Percentiles rank a stretch among this genome's conserved stretches.
Conservation (phyloP, 1,139 yeast species). For the Casaregolazyma suthepensis region DNA sequence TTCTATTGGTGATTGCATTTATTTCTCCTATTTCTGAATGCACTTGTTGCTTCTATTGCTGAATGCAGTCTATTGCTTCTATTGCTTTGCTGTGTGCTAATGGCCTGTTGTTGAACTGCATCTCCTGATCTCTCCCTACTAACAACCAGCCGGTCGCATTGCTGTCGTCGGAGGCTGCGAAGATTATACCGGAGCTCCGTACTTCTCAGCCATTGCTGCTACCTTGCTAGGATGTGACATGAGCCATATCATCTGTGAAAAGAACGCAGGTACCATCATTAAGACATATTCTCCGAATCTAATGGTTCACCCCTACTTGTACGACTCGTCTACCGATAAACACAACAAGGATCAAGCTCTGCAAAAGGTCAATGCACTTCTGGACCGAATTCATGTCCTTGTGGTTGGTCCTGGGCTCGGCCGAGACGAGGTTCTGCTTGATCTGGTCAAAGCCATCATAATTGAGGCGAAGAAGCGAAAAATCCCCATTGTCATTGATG, state of each 20-base stretch:
- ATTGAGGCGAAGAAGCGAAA: constrained; percentile 46
- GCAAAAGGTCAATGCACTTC: constrained; percentile 48
- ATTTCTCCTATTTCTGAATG: too few relatives aligned
- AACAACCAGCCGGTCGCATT: constrained; percentile 58
- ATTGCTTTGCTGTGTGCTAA: too few relatives aligned
- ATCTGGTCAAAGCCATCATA: constrained; percentile 52
- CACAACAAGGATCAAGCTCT: constrained; percentile 35
- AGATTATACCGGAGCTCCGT: constrained; percentile 97
- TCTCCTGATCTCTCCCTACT: background rate
- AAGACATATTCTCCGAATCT: constrained; percentile 86
- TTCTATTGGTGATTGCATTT: too few relatives aligned
- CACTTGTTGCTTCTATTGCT: too few relatives aligned
- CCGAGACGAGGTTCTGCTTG: constrained; percentile 63
- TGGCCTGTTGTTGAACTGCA: too few relatives aligned
- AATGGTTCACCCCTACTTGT: constrained; percentile 91
- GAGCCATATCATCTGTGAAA: constrained; percentile 81
- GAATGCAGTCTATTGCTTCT: too few relatives aligned
- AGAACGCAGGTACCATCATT: constrained; percentile 69
- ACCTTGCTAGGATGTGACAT: constrained; percentile 84
- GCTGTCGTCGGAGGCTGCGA: constrained; percentile 92
- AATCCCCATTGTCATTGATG: constrained; percentile 75
- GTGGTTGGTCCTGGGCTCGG: constrained; percentile 96
- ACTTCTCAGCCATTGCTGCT: constrained; percentile 78
- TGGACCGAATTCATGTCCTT: constrained; percentile 69
- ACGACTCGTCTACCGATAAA: constrained; percentile 26